These are phyloP conservation scores for Cytospora piceicola DNA, from an alignment of 2,329 filamentous ascomycete species.

Conservation along the genomic window DNA sequence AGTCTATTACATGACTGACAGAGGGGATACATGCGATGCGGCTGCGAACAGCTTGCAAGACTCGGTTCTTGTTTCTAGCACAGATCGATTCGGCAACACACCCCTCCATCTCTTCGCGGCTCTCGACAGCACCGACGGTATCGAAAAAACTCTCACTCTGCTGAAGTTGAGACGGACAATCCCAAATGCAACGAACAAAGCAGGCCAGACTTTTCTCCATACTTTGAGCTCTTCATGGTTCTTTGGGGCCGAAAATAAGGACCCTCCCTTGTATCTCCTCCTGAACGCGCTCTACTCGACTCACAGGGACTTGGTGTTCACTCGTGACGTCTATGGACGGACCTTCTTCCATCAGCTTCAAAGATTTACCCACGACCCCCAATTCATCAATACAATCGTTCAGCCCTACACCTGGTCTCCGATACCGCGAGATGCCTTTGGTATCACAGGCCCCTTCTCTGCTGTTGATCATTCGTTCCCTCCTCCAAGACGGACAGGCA, in stretches of 20 bases:
- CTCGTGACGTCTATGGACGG: conserved; percentile 55
- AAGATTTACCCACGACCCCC: conserved; percentile 34
- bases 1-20: conserved; percentile 37
- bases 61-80: conserved; percentile 15
- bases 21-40: conserved; percentile 37
- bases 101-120: conserved; percentile 52
- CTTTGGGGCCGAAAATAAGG: conserved; percentile 31
- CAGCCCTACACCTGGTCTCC: conserved; percentile 30
- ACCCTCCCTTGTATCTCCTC: conserved; percentile 36
- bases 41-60: conserved; percentile 34
- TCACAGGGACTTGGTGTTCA: conserved; percentile 4
- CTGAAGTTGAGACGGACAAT: conserved; percentile 34
- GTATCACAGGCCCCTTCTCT: conserved; percentile 38
- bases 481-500: conserved; percentile 27
- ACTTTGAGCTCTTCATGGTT: conserved; percentile 46
- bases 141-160: conserved; percentile 30
- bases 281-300: conserved; percentile 42
- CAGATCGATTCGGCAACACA: conserved; percentile 54
- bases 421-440: conserved; percentile 55
- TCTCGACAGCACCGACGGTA: conserved; percentile 35
- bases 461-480: conserved; percentile 17
- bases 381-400: conserved; percentile 38
- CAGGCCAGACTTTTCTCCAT: conserved; percentile 55
- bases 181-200: conserved; percentile 45
- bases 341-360: conserved; percentile 54